Evolutionary conservation across 2,329 filamentous ascomycete species (phyloP).

Genomic region (Leptographium galeiforme): DNA sequence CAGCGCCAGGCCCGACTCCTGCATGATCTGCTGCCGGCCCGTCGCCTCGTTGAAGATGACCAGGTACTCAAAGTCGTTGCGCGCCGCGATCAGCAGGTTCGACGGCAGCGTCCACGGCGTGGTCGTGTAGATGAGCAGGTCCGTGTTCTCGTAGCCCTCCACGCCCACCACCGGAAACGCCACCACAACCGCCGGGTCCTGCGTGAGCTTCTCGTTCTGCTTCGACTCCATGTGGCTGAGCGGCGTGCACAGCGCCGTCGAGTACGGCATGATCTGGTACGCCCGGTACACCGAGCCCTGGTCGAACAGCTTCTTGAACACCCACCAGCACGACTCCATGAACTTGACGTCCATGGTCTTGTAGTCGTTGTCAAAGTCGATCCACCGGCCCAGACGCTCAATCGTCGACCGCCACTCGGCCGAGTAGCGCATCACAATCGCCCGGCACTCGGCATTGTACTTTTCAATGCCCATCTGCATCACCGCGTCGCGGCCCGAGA

Average conservation of each 20-base stretch:
- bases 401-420: conserved; percentile 79
- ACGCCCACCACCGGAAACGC: conserved; percentile 74
- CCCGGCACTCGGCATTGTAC: conserved; percentile 83
- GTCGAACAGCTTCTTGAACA: conserved; percentile 85
- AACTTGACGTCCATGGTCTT: conserved; percentile 95
- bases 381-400: conserved; percentile 83
- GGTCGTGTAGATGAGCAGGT: conserved; percentile 76
- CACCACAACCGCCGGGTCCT: conserved; percentile 80
- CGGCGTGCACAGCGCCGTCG: conserved; percentile 76
- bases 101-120: conserved; percentile 72
- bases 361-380: conserved; percentile 96
- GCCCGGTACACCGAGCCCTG: conserved; percentile 84
- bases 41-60: conserved; percentile 75
- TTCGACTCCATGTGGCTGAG: conserved; percentile 89
- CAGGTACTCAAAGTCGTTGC: conserved; percentile 68
- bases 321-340: conserved; percentile 97
- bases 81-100: conserved; percentile 57
- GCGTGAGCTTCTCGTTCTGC: conserved; percentile 88
- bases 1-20: conserved; percentile 68
- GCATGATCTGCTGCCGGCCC: conserved; percentile 70
- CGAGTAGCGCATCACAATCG: conserved; percentile 87
- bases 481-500: conserved; percentile 73
- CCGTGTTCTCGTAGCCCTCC: conserved; percentile 61
- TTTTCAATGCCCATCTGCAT: conserved; percentile 74
- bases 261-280: conserved; percentile 90